Conservation (phyloP, 1,284 basidiomycete genomes). For the Phenoliferia sp. region DNA sequence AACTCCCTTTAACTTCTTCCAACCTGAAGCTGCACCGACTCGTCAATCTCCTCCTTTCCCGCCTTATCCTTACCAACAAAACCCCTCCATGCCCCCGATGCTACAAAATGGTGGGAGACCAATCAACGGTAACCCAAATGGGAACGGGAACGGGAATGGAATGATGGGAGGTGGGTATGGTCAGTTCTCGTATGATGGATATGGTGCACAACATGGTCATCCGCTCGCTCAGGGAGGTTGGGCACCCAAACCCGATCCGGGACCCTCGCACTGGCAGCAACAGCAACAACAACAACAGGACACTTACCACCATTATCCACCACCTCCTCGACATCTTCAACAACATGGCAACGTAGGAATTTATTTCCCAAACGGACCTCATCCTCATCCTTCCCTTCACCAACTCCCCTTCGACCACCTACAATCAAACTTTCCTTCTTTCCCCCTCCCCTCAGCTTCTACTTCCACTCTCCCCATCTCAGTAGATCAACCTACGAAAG, state of each 20-base stretch:
- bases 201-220: no score
- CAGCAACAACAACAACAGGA: background rate
- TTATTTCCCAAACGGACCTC: conserved; percentile 22
- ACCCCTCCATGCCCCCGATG: no score
- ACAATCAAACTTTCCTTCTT: background rate
- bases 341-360: conserved; percentile 8
- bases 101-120: no score
- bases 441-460: background rate
- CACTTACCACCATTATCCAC: background rate
- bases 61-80: no score
- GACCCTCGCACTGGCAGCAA: background rate
- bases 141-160: no score
- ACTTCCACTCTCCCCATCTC: background rate
- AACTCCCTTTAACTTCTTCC: background rate
- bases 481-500: background rate
- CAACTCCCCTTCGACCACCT: background rate
- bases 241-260: background rate
- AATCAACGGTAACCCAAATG: no score
- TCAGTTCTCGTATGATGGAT: no score
- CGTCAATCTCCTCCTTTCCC: background rate
- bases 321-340: background rate
- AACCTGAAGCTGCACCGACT: background rate
- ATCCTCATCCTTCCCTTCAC: conserved; percentile 1
- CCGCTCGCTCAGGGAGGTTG: background rate
- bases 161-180: no score